Evolutionary conservation across 2,329 filamentous ascomycete species (phyloP).

Genomic region (Eurotiales sp.): DNA sequence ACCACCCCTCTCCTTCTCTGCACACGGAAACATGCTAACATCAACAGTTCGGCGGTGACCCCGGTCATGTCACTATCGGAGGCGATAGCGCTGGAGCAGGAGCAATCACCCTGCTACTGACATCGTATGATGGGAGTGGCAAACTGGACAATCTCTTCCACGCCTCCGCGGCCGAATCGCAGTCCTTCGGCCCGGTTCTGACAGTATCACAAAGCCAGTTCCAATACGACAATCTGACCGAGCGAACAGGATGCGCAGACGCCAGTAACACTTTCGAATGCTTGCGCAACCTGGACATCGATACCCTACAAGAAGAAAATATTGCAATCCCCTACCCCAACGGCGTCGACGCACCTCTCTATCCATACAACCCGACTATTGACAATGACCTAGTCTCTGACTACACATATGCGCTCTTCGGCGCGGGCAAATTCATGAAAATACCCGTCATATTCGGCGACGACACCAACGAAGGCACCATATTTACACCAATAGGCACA

Average conservation of each 20-base stretch:
- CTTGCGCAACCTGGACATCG: conserved; percentile 44
- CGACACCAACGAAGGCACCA: conserved; percentile 63
- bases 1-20: background rate
- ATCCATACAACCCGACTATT: conserved; percentile 50
- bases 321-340: conserved; percentile 45
- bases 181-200: conserved; percentile 50
- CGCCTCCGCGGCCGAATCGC: conserved; percentile 52
- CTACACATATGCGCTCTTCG: conserved; percentile 48
- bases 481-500: conserved; percentile 53
- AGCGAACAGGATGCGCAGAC: conserved; percentile 46
- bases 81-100: conserved; percentile 27
- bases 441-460: conserved; percentile 56
- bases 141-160: conserved; percentile 46
- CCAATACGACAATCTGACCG: conserved; percentile 49
- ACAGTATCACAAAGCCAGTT: conserved; percentile 49
- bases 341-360: conserved; percentile 42
- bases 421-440: conserved; percentile 47
- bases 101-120: conserved; percentile 61
- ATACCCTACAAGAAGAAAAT: conserved; percentile 45
- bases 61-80: conserved; percentile 23
- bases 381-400: conserved; percentile 51
- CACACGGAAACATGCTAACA: background rate
- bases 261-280: conserved; percentile 45
- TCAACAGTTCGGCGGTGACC: conserved; percentile 28
- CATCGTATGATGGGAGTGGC: conserved; percentile 48